Evolutionary conservation across 2,329 filamentous ascomycete genomes (phyloP), one percentile per base, ranked within the genome.

Genomic region (Geosmithia flava): DNA sequence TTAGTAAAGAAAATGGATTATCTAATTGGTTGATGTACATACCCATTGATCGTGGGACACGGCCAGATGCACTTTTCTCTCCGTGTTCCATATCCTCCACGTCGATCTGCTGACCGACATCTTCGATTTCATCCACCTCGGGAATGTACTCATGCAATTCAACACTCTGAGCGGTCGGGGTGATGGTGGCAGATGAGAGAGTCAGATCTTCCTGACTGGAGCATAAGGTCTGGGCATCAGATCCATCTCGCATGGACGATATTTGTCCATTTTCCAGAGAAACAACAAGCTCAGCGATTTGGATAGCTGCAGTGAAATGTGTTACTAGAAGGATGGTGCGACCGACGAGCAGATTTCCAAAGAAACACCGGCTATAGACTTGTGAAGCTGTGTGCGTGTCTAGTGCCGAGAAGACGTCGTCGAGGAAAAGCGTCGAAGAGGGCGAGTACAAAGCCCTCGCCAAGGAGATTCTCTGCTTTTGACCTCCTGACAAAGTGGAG

Each of bases 351-450:
- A 81, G 55, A 45, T 76, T 72, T 43, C 69, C 65, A 50, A 75
- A 78, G 55, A 81, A 80, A 53, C 74, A 78, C 48, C 70, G 65
- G 49, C 75, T 69, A 70, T 76, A 80, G 2, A 81, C 66, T 2
- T 68, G 63, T 15, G 73, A 71, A 1, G 74, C 71, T 0, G 78
- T 81, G 53, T 77, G 76, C n/a, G 76, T 69, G 53, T 81, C 77
- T 1, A 81, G 64, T 0, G 77, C 77, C 1, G 76, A 76, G 52
- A 81, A 78, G 3, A 80, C 68, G 50, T 81, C 77, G 51, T 81
- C 77, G 1, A 81, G 68, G 1, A 81, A 62, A 20, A 80, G 61
- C 2, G 78, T 63, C 2, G 72, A 65, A 0, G 76, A 69, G 47
- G 71, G 72, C 1, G 76, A 79, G 57, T 80, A 81, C 1, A 81